Conservation (phyloP, 2,329 filamentous ascomycete genomes). For the Colletotrichum chrysophilum region DNA sequence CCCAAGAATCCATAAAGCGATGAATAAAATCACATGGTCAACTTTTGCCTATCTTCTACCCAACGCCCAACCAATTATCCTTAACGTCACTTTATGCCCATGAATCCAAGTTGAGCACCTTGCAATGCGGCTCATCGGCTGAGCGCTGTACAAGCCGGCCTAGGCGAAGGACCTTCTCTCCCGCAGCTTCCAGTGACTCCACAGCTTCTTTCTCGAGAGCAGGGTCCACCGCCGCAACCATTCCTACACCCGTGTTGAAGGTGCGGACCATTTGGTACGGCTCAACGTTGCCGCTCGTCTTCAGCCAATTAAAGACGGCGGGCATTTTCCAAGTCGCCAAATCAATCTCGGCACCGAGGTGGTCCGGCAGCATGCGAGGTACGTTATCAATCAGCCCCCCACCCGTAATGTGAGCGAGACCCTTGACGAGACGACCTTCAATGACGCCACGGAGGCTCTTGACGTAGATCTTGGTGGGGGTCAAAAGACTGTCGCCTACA, state of each 20-base stretch:
- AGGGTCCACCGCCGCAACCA: constrained; percentile 83
- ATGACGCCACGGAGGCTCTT: constrained; percentile 74
- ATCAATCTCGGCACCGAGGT: constrained; percentile 82
- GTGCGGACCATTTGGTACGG: constrained; percentile 85
- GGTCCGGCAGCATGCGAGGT: constrained; percentile 84
- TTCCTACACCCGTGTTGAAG: constrained; percentile 94
- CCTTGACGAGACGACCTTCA: constrained; percentile 74
- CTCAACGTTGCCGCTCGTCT: constrained; percentile 72
- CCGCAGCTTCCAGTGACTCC: constrained; percentile 64
- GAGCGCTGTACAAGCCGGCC: constrained; percentile 71
- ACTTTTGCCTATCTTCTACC: neutral
- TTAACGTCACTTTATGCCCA: constrained; percentile 34
- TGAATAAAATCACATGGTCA: neutral
- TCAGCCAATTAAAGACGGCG: constrained; percentile 86
- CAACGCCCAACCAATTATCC: neutral
- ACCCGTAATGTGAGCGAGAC: constrained; percentile 95
- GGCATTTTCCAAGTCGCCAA: constrained; percentile 77
- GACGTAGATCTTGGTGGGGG: constrained; percentile 94
- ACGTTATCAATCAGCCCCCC: constrained; percentile 94
- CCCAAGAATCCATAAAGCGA: neutral
- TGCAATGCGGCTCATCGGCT: constrained; percentile 47
- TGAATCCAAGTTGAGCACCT: constrained; percentile 61
- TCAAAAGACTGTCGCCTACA: constrained; percentile 80
- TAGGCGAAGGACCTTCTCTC: constrained; percentile 80
- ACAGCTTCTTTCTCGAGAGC: constrained; percentile 66